phyloP scores from a whole-genome alignment of 768 basidiomycete species.

The Kwoniella dejecticola region DNA sequence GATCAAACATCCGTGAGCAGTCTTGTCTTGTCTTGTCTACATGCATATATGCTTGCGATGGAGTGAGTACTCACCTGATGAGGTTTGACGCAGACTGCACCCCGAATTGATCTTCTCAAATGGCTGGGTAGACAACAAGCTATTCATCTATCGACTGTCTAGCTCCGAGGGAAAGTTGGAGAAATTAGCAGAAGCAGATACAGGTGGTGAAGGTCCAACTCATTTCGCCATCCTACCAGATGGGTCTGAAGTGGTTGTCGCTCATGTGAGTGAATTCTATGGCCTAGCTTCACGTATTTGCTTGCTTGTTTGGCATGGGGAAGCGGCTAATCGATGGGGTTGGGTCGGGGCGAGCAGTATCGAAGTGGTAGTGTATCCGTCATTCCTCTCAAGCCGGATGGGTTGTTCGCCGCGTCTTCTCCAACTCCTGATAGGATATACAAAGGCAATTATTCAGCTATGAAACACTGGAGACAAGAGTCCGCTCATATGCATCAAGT shows the following conservation, averaged over 20 bases:
- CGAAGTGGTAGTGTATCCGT: conserved; percentile 25
- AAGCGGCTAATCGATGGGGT: no score
- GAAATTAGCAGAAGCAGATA: conserved; percentile 13
- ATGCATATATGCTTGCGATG: no score
- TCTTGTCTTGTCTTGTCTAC: background rate
- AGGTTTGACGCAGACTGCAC: no score
- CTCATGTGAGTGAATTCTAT: conserved; percentile 19
- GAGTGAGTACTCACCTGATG: no score
- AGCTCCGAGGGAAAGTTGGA: conserved; percentile 7
- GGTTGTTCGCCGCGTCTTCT: conserved; percentile 11
- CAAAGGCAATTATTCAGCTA: conserved; percentile 11
- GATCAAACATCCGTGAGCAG: conserved; percentile 21
- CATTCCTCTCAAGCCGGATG: conserved; percentile 18
- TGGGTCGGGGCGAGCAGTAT: no score
- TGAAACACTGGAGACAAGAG: conserved; percentile 32
- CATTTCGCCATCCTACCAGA: conserved; percentile 20
- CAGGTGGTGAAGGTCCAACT: conserved; percentile 21
- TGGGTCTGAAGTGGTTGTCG: conserved; percentile 7
- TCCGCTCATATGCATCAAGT: conserved; percentile 36
- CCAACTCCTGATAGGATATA: conserved; percentile 13
- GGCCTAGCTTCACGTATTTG: background rate
- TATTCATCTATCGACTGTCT: conserved; percentile 10
- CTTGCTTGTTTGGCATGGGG: no score
- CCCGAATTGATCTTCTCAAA: conserved; percentile 23
- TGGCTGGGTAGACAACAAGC: conserved; percentile 18